These are phyloP conservation scores for Pestalotiopsis sp. DNA, from an alignment of 2,329 filamentous ascomycete species.

Conservation along the genomic window DNA sequence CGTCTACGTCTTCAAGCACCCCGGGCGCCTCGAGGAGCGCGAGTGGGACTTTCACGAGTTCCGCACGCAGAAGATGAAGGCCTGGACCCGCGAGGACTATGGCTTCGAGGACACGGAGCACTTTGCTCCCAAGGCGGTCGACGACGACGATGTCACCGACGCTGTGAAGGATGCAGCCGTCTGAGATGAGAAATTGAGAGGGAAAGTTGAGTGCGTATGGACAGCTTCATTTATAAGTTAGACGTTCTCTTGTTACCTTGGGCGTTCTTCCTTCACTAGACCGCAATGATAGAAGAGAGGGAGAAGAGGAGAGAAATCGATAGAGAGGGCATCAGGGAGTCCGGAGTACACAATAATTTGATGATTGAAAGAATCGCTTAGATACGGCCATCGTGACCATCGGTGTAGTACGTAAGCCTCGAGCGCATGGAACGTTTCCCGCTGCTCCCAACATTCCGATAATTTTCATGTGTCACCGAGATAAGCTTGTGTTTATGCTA, in stretches of 20 bases:
- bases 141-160: constrained; percentile 15
- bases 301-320: neutral
- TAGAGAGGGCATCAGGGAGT: neutral
- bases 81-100: constrained; percentile 56
- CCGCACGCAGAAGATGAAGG: constrained; percentile 68
- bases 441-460: neutral
- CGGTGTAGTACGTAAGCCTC: neutral
- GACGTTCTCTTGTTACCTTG: neutral
- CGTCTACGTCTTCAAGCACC: constrained; percentile 66
- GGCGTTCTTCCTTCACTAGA: neutral
- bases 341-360: neutral
- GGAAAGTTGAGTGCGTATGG: neutral
- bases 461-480: neutral
- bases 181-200: constrained; percentile 19
- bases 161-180: constrained; percentile 26
- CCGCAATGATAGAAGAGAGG: neutral
- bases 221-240: neutral
- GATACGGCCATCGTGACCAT: neutral
- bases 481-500: neutral
- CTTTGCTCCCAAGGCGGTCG: constrained; percentile 21
- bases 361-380: neutral
- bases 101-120: constrained; percentile 40
- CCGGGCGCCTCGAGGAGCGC: constrained; percentile 60
- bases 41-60: constrained; percentile 94
- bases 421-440: neutral